Evolutionary conservation across 192 early-diverging fungal genomes (phyloP).

Genomic region (Coemansia sp.): DNA sequence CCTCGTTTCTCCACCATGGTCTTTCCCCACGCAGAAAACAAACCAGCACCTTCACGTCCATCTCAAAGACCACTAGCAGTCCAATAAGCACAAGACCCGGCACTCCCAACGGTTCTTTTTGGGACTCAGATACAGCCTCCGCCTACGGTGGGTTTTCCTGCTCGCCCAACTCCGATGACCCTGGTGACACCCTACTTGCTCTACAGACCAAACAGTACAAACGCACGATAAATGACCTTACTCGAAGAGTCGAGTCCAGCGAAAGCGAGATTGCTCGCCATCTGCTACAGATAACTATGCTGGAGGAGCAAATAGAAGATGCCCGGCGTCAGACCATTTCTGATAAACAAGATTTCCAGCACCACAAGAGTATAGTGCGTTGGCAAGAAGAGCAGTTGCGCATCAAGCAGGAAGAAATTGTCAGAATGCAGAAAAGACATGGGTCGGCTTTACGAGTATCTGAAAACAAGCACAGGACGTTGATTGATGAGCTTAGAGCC

Average conservation of each 20-base stretch:
- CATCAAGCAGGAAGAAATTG: constrained; percentile 13
- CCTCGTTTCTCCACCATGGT: constrained; percentile 14
- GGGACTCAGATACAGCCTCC: constrained; percentile 26
- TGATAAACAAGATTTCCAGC: constrained; percentile 10
- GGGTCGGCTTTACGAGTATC: constrained; percentile 17
- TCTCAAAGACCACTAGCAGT: not conserved
- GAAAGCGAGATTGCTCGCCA: constrained; percentile 24
- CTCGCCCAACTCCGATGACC: constrained; percentile 12
- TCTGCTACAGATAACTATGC: constrained; percentile 12
- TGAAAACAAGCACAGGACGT: constrained; percentile 16
- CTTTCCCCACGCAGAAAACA: constrained; percentile 25
- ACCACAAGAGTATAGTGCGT: not conserved
- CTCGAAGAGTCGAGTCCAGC: constrained; percentile 22
- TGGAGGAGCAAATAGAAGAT: constrained; percentile 19
- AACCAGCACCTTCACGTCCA: not conserved
- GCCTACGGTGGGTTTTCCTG: constrained; percentile 13
- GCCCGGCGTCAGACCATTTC: constrained; percentile 14
- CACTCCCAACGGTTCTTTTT: constrained; percentile 13
- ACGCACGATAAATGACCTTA: constrained; percentile 30
- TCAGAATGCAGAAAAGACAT: constrained; percentile 5
- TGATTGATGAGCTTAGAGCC: constrained; percentile 15
- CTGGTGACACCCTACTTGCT: constrained; percentile 9
- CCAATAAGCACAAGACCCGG: not conserved
- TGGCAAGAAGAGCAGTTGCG: constrained; percentile 21
- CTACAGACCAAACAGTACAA: constrained; percentile 32